Base-by-base conservation (phyloP, 345 rosid species). In the Sisymbrium altissimum region DNA sequence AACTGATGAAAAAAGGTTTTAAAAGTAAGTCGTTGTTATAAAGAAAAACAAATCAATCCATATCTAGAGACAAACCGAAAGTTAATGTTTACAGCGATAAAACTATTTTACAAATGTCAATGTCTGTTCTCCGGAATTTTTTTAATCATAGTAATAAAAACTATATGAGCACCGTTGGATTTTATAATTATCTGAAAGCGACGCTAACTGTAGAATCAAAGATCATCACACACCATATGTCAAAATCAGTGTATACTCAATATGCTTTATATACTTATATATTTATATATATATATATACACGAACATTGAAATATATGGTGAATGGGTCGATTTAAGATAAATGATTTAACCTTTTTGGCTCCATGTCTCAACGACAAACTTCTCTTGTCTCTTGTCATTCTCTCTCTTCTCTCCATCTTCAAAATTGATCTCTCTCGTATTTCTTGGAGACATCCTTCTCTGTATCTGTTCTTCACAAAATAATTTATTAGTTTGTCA, bases 281-380 rank as follows among this genome's bases (percentile, higher is more conserved):
- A n/a, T n/a, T n/a, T n/a, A n/a, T n/a, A n/a, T n/a, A n/a, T n/a
- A n/a, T n/a, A n/a, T n/a, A n/a, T n/a, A n/a, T n/a, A n/a, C n/a
- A n/a, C n/a, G 48, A 73, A 64, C 41, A 65, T 15, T 65, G 66
- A 15, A 59, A 27, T 49, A 40, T 19, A 61, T 68, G 69, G 74
- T 68, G 63, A 32, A 57, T 66, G 64, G 60, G 53, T 36, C 13
- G 53, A 46, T 39, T 54, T 66, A 43, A 70, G 72, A 74, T 49
- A 58, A 58, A 66, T 59, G 59, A 58, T 5, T 49, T 3, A 21
- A 35, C 69, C 39, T 41, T 68, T 75, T 75, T 61, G 79, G 79
- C 79, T 75, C 35, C 52, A 40, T 50, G n/a, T 60, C 79, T 61
- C 56, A 9, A 21, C 64, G 57, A 68, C 79, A 75, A 61, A 44